phyloP scores from a whole-genome alignment of 2,329 filamentous ascomycete genomes.

The Colletotrichum godetiae region DNA sequence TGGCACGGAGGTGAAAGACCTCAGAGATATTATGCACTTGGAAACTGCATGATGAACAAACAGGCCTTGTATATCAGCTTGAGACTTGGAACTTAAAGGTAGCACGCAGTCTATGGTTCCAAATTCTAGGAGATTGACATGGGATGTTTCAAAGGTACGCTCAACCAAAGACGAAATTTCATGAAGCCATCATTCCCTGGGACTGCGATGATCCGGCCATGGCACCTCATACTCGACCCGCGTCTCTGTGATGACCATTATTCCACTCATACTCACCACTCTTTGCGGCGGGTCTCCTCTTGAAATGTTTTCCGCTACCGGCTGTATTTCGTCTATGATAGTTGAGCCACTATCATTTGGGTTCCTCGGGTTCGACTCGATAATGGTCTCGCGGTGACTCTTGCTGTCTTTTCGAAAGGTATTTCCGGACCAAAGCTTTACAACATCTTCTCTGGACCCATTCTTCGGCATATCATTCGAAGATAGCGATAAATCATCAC shows the following conservation, averaged over 20 bases:
- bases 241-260: conserved; percentile 29
- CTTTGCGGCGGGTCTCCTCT: background rate
- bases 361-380: conserved; percentile 2
- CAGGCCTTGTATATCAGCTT: too few species aligned
- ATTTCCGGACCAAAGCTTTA: conserved; percentile 30
- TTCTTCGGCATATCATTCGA: conserved; percentile 6
- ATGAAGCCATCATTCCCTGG: background rate
- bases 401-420: conserved; percentile 5
- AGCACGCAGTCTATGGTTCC: background rate
- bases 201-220: background rate
- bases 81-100: background rate
- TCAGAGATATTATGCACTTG: conserved; percentile 35
- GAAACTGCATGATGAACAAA: background rate
- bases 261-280: conserved; percentile 3
- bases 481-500: conserved; percentile 12
- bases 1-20: conserved; percentile 38
- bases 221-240: conserved; percentile 19
- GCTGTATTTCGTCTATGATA: background rate
- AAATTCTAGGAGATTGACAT: too few species aligned
- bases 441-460: conserved; percentile 15
- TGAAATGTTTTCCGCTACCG: background rate
- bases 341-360: background rate
- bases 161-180: background rate
- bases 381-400: background rate
- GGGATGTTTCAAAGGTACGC: too few species aligned